A percentile compares a stretch with the other conserved stretches of the same genome.
Conservation (phyloP, 768 basidiomycete species). For the Solioccasus polychromus region DNA sequence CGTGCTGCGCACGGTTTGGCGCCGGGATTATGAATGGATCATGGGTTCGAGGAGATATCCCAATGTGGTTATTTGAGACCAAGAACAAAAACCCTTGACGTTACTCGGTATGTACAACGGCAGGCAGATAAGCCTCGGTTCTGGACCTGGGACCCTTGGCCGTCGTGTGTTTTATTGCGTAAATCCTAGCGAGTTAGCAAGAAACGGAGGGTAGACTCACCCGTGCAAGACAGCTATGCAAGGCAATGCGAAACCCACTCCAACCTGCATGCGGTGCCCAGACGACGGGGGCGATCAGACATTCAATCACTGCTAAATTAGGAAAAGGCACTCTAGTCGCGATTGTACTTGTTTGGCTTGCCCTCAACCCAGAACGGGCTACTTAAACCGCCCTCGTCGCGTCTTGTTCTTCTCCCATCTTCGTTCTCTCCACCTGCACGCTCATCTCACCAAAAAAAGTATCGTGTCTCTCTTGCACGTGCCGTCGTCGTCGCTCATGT, state of each 20-base stretch:
- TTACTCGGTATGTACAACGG: conserved; percentile 19
- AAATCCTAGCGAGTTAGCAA: too few relatives aligned
- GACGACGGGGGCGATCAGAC: conserved; percentile 13
- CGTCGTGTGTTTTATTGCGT: too few relatives aligned
- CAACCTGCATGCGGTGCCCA: conserved; percentile 12
- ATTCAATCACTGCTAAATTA: conserved; percentile 3
- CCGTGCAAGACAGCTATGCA: too few relatives aligned
- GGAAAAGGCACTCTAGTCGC: conserved; percentile 7
- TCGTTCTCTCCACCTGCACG: conserved; percentile 14
- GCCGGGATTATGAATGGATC: not conserved
- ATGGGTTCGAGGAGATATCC: not conserved
- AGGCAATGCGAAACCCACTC: conserved; percentile 13
- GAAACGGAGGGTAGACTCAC: too few relatives aligned
- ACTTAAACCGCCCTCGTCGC: conserved; percentile 27
- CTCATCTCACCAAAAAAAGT: conserved; percentile 11
- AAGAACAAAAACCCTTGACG: not conserved
- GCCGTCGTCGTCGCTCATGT: not conserved
- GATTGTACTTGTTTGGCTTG: conserved; percentile 30
- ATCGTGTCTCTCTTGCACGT: not conserved
- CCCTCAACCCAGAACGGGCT: conserved; percentile 30
- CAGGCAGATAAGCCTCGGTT: conserved; percentile 2
- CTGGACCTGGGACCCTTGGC: conserved; percentile 4
- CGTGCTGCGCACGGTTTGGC: not conserved
- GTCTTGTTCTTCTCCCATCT: conserved; percentile 21
- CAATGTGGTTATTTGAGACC: conserved; percentile 3